A percentile compares a stretch with the other conserved stretches of the same genome.
Evolutionary conservation across 352 stramenopile species (phyloP).

Genomic region (Pythium phragmiticola): DNA sequence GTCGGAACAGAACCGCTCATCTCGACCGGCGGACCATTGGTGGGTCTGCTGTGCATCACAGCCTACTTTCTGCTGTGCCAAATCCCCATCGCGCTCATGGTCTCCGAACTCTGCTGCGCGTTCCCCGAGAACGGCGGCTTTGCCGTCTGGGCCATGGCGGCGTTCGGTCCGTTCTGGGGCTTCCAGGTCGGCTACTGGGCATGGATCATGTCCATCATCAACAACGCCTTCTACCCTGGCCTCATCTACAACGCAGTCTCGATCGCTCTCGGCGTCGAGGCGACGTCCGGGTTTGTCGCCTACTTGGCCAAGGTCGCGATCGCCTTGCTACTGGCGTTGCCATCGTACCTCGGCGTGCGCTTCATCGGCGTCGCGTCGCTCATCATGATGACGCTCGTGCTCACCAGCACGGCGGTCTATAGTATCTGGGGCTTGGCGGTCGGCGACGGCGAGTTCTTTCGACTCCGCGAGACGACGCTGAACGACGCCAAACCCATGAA

Average conservation of each 20-base stretch:
- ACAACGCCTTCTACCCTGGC: slow-evolving; percentile 57
- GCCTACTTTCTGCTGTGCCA: too few species aligned
- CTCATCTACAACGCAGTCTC: slow-evolving; percentile 18
- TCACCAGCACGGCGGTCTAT: slow-evolving; percentile 37
- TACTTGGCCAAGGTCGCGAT: slow-evolving; percentile 42
- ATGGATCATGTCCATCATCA: slow-evolving; percentile 68
- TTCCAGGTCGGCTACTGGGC: slow-evolving; percentile 67
- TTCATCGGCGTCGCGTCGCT: slow-evolving; percentile 30
- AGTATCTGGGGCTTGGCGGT: slow-evolving; percentile 27
- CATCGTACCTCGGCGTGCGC: slow-evolving; percentile 35
- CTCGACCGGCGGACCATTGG: not conserved
- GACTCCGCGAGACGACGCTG: slow-evolving; percentile 8
- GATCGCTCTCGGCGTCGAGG: slow-evolving; percentile 31
- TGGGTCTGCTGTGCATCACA: too few species aligned
- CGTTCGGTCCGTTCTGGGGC: slow-evolving; percentile 17
- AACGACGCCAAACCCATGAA: slow-evolving; percentile 24
- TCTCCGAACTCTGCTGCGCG: too few species aligned
- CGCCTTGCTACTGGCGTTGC: slow-evolving; percentile 36
- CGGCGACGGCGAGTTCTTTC: slow-evolving; percentile 22
- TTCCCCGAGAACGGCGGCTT: slow-evolving; percentile 72
- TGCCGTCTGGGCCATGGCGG: slow-evolving; percentile 18
- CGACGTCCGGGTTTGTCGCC: slow-evolving; percentile 19
- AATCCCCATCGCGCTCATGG: too few species aligned
- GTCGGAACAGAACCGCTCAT: slow-evolving; percentile 51
- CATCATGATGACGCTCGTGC: slow-evolving; percentile 28